Percentiles rank a stretch among this genome's conserved stretches.
phyloP scores from a whole-genome alignment of 2,329 filamentous ascomycete genomes.

The Penicillium crustosum region DNA sequence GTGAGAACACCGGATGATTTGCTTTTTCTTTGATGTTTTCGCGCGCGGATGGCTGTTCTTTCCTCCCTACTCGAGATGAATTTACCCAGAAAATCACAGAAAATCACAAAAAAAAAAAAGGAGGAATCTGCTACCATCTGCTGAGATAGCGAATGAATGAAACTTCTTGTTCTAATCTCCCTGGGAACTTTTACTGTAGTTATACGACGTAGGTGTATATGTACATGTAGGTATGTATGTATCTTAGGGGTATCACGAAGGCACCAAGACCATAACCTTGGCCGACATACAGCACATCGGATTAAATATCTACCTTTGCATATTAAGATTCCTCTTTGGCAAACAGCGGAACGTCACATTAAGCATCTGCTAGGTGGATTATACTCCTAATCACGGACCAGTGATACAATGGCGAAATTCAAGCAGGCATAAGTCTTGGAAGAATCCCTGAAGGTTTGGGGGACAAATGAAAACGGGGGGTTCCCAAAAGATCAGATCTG shows the following conservation, averaged over 20 bases:
- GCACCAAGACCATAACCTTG: background rate
- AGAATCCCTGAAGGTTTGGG: background rate
- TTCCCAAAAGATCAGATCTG: background rate
- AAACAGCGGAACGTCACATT: conserved; percentile 33
- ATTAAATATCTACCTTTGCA: background rate
- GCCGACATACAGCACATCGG: background rate
- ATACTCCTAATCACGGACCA: background rate
- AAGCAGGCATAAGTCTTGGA: background rate
- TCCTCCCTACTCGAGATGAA: background rate
- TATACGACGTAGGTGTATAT: background rate
- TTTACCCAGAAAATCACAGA: background rate
- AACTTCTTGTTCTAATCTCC: background rate
- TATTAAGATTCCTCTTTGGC: background rate
- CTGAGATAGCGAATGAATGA: background rate
- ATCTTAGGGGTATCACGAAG: background rate
- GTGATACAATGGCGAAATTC: background rate
- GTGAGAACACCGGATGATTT: background rate
- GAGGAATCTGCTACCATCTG: background rate
- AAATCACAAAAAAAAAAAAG: background rate
- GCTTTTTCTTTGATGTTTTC: background rate
- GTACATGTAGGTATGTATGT: background rate
- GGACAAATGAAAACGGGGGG: background rate
- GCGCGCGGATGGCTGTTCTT: background rate
- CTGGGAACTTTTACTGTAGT: background rate
- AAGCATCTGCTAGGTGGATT: conserved; percentile 6